Evolutionary conservation across 2,329 filamentous ascomycete species (phyloP).

Genomic region (Mariannaea elegans): DNA sequence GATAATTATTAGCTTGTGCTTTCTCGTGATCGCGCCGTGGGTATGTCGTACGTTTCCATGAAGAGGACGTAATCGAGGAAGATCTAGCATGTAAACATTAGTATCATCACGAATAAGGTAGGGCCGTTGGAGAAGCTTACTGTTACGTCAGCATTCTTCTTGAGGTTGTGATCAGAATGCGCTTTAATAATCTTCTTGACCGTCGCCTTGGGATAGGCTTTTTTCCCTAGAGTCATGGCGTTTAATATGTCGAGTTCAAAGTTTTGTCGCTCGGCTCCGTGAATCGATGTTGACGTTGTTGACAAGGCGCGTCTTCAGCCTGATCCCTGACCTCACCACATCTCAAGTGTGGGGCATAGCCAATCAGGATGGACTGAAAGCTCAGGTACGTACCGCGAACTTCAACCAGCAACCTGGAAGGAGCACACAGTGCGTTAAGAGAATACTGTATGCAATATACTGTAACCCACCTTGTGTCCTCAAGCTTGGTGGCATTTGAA

Average conservation of each 20-base stretch:
- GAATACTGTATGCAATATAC: slow-evolving; percentile 16
- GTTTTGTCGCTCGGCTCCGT: slow-evolving; percentile 7
- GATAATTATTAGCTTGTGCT: not conserved
- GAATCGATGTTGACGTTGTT: slow-evolving; percentile 28
- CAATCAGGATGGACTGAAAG: slow-evolving; percentile 38
- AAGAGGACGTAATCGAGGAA: slow-evolving; percentile 88
- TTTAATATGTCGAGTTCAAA: not conserved
- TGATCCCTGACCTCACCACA: slow-evolving; percentile 36
- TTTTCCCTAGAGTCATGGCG: slow-evolving; percentile 62
- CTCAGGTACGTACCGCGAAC: slow-evolving; percentile 29
- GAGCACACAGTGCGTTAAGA: slow-evolving; percentile 32
- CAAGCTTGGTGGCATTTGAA: slow-evolving; percentile 25
- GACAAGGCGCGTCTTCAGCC: slow-evolving; percentile 35
- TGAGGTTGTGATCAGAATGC: slow-evolving; percentile 80
- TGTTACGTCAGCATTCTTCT: slow-evolving; percentile 87
- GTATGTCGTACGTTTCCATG: slow-evolving; percentile 66
- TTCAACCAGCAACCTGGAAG: slow-evolving; percentile 10
- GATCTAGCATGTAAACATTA: slow-evolving; percentile 64
- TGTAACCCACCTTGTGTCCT: slow-evolving; percentile 38
- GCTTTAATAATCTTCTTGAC: slow-evolving; percentile 92
- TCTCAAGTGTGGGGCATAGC: slow-evolving; percentile 16
- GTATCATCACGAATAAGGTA: slow-evolving; percentile 30
- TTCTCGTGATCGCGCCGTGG: not conserved
- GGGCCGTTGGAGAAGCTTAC: slow-evolving; percentile 56
- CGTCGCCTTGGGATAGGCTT: slow-evolving; percentile 83